Evolutionary conservation across 2,329 filamentous ascomycete genomes (phyloP).

Genomic region (Apiospora arundinis): DNA sequence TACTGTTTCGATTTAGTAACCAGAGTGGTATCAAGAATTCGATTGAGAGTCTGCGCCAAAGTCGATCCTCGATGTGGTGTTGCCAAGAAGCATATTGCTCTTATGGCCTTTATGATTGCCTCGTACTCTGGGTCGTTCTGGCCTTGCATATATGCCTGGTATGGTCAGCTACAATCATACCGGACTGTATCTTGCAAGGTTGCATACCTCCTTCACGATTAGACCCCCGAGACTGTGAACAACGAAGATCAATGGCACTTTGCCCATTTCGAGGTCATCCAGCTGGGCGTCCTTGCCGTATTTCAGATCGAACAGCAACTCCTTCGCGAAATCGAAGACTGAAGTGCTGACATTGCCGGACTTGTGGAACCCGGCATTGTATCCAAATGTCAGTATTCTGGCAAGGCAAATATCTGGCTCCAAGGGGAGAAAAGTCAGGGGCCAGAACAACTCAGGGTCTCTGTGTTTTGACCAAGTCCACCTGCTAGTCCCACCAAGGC

Average conservation of each 20-base stretch:
- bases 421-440: slow-evolving; percentile 28
- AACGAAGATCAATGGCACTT: not conserved
- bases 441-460: not conserved
- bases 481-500: not conserved
- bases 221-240: slow-evolving; percentile 28
- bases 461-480: not conserved
- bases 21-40: slow-evolving; percentile 24
- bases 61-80: slow-evolving; percentile 37
- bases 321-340: not conserved
- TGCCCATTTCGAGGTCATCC: not conserved
- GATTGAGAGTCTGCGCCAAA: slow-evolving; percentile 33
- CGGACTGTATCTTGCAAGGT: not conserved
- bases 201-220: slow-evolving; percentile 27
- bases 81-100: slow-evolving; percentile 34
- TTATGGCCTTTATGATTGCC: slow-evolving; percentile 29
- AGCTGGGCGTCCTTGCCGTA: not conserved
- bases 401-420: slow-evolving; percentile 29
- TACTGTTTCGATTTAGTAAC: not conserved
- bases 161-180: slow-evolving; percentile 22
- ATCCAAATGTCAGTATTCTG: slow-evolving; percentile 34
- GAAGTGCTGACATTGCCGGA: not conserved
- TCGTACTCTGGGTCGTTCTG: slow-evolving; percentile 32
- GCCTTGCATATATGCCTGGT: slow-evolving; percentile 29
- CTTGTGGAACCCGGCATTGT: slow-evolving; percentile 32
- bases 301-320: not conserved